A percentile compares a stretch with the other conserved stretches of the same genome.
phyloP scores from a whole-genome alignment of 179 eudicot species.

The Silene coronaria region DNA sequence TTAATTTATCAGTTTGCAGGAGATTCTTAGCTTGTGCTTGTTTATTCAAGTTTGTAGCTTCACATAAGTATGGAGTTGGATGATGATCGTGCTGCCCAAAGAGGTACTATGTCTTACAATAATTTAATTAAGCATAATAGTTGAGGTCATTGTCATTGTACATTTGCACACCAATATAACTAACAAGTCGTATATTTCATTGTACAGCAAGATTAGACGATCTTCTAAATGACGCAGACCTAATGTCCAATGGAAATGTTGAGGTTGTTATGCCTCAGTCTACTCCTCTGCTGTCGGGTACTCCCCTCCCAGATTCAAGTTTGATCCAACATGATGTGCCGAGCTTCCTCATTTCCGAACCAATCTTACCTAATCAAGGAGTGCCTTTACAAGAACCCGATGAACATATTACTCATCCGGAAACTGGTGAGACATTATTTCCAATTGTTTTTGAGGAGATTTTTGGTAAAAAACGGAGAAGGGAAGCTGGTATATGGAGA shows the following conservation, averaged over 20 bases:
- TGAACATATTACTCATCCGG: background rate
- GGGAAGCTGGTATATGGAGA: background rate
- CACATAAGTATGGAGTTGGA: background rate
- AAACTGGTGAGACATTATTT: background rate
- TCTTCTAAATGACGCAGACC: background rate
- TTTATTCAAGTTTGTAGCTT: too few relatives aligned
- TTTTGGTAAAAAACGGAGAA: background rate
- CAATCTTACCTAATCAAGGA: background rate
- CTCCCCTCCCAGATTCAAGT: background rate
- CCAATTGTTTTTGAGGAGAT: background rate
- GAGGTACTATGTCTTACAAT: background rate
- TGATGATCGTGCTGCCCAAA: background rate
- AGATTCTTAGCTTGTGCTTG: too few relatives aligned
- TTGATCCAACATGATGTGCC: background rate
- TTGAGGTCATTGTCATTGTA: background rate
- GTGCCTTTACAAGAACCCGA: slow-evolving; percentile 9
- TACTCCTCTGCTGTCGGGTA: background rate
- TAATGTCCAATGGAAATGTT: background rate
- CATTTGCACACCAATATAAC: too few relatives aligned
- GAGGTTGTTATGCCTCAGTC: background rate
- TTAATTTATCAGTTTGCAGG: too few relatives aligned
- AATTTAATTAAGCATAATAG: background rate
- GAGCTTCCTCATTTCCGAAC: background rate
- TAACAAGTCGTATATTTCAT: background rate
- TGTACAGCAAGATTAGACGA: background rate